Evolutionary conservation across 371 early-diverging fungal species (phyloP).

Genomic region (Nematocida homosporus): DNA sequence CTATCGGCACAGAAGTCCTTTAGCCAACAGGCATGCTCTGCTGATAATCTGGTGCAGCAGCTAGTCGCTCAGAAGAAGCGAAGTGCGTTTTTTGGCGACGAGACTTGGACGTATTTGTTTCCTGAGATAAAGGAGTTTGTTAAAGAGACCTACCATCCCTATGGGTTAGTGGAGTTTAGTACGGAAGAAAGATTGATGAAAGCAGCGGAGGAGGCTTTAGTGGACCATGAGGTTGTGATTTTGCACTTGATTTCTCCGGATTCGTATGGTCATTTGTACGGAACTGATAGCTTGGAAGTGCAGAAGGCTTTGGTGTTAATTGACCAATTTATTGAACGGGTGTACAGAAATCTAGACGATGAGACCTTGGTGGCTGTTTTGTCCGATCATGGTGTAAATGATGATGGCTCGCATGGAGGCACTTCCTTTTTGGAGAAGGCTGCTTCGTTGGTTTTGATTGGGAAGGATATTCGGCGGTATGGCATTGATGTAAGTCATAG

Average conservation of each 20-base stretch:
- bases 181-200: constrained; percentile 58
- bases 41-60: constrained; percentile 58
- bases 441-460: constrained; percentile 59
- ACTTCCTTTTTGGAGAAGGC: constrained; percentile 75
- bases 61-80: constrained; percentile 1
- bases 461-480: constrained; percentile 40
- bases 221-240: constrained; percentile 18
- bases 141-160: constrained; percentile 44
- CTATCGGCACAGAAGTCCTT: constrained; percentile 59
- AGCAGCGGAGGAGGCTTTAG: constrained; percentile 29
- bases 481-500: neutral
- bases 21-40: constrained; percentile 7
- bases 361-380: constrained; percentile 82
- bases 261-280: constrained; percentile 62
- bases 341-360: constrained; percentile 73
- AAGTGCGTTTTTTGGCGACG: constrained; percentile 66
- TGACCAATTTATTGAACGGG: constrained; percentile 73
- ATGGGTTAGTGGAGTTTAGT: constrained; percentile 25
- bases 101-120: constrained; percentile 64
- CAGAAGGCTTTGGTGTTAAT: constrained; percentile 75
- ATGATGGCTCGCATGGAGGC: constrained; percentile 95
- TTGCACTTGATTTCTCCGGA: constrained; percentile 57
- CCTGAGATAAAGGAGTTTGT: constrained; percentile 43
- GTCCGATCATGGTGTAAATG: constrained; percentile 96
- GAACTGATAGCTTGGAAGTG: constrained; percentile 74